Base-by-base conservation (phyloP, 768 basidiomycete species). In the Rossbeevera mucosa region DNA sequence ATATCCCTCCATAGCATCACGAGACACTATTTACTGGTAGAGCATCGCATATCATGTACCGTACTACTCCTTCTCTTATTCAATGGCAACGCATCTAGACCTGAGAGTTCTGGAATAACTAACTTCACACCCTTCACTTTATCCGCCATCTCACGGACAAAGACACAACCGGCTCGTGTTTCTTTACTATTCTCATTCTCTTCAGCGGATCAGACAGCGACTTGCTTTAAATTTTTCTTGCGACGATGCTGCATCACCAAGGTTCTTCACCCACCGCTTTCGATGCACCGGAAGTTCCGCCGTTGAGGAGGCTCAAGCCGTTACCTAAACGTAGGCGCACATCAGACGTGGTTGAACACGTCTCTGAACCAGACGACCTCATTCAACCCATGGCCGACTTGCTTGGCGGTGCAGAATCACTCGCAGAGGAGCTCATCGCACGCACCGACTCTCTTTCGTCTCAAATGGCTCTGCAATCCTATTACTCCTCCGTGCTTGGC, bases 321-420 rank as follows among this genome's bases (percentile, higher is more conserved):
- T 76, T 89, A 38, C 88, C 89, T 24, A 89, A 88, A 72, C 80
- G 88, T 58, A 77, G 83, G 55, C 80, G 84, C 54, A 83, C 80
- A 22, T 73, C 76, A 41, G 71, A 66, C 56, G 29, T 53, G 20
- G 60, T 44, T 58, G 57, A 59, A 57, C 68, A 56, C 43, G 54
- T 48, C 52, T 57, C 65, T 38, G 58, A 50, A 44, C 58, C 60
- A 49, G 60, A 62, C 64, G 53, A 62, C 68, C 56, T 64, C 56
- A 58, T 65, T 48, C 66, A 56, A 29, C 63, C 62, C 61, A 64
- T 65, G 68, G 44, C 64, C 57, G 47, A 64, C 61, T 62, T 72
- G 12, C 71, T 75, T 21, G 72, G 71, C 42, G 69, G 71, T 33
- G 71, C 74, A 54, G 76, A 77, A 54, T 73, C 73, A 29, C 77